Evolutionary conservation across 768 basidiomycete genomes (phyloP).

Genomic region (Suillus weaverae): DNA sequence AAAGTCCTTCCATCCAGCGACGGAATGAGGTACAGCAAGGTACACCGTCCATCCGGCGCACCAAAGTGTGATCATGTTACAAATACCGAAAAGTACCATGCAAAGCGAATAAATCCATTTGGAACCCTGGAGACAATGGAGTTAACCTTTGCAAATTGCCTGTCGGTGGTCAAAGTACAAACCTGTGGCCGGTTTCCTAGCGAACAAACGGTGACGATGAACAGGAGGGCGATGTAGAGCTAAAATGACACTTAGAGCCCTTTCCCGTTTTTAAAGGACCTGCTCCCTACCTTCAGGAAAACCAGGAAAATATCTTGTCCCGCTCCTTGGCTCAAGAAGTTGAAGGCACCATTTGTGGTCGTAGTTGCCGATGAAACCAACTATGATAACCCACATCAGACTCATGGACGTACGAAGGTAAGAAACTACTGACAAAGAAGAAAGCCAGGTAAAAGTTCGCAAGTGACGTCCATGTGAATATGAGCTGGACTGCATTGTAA

Average conservation of each 20-base stretch:
- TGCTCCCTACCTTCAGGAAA: constrained; percentile 55
- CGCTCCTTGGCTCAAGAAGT: constrained; percentile 71
- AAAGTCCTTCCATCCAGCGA: constrained; percentile 75
- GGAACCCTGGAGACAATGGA: constrained; percentile 53
- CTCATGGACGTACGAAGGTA: constrained; percentile 17
- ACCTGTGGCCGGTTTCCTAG: constrained; percentile 86
- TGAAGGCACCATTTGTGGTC: constrained; percentile 69
- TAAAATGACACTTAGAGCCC: constrained; percentile 20
- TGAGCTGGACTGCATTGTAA: constrained; percentile 84
- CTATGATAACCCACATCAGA: constrained; percentile 40
- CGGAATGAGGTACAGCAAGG: constrained; percentile 72
- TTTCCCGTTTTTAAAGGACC: neutral
- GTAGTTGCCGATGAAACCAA: constrained; percentile 79
- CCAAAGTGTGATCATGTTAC: constrained; percentile 79
- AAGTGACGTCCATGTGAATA: constrained; percentile 93
- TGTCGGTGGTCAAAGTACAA: constrained; percentile 14
- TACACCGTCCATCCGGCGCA: constrained; percentile 92
- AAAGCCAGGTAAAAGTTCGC: constrained; percentile 95
- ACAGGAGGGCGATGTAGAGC: constrained; percentile 83
- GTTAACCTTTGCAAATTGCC: constrained; percentile 7
- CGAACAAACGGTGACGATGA: constrained; percentile 81
- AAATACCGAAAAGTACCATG: constrained; percentile 77
- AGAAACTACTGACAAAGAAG: constrained; percentile 73
- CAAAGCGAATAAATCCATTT: constrained; percentile 81
- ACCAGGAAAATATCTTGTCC: constrained; percentile 76